Percentiles rank a stretch among this genome's conserved stretches.
These are phyloP conservation scores for Poterioochromonas sp. DNA, from an alignment of 352 stramenopile species.

Conservation along the genomic window DNA sequence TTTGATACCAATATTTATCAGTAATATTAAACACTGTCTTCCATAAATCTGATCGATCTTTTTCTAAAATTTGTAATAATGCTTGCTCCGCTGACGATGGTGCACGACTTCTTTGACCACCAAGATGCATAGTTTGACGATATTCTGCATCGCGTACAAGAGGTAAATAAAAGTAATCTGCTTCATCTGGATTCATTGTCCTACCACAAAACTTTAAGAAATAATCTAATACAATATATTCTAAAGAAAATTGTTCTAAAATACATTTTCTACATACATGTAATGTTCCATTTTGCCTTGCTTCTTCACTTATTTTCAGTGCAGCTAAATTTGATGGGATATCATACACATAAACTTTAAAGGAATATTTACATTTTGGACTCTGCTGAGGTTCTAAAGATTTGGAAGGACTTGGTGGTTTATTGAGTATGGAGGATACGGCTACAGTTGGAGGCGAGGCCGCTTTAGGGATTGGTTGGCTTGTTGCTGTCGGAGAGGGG, in stretches of 20 bases:
- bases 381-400: too few relatives aligned
- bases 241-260: slow-evolving; percentile 31
- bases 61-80: slow-evolving; percentile 21
- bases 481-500: too few relatives aligned
- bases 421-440: too few relatives aligned
- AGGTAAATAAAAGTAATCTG: slow-evolving; percentile 34
- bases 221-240: slow-evolving; percentile 33
- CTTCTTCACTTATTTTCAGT: slow-evolving; percentile 5
- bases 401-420: too few relatives aligned
- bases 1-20: slow-evolving; percentile 33
- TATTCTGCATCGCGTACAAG: slow-evolving; percentile 32
- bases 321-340: background rate
- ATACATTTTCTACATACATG: slow-evolving; percentile 33
- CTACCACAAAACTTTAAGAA: slow-evolving; percentile 17
- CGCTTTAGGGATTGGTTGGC: too few relatives aligned
- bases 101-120: background rate
- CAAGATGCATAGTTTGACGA: background rate
- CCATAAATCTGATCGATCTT: background rate
- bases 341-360: slow-evolving; percentile 31
- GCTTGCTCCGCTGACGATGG: slow-evolving; percentile 16
- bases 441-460: too few relatives aligned
- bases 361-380: slow-evolving; percentile 21
- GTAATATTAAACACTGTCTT: slow-evolving; percentile 16
- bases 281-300: slow-evolving; percentile 2
- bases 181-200: slow-evolving; percentile 6